Percentiles rank a stretch among this genome's conserved stretches.
Conservation (phyloP, 2,329 filamentous ascomycete genomes). For the Epichloe brachyelytri region DNA sequence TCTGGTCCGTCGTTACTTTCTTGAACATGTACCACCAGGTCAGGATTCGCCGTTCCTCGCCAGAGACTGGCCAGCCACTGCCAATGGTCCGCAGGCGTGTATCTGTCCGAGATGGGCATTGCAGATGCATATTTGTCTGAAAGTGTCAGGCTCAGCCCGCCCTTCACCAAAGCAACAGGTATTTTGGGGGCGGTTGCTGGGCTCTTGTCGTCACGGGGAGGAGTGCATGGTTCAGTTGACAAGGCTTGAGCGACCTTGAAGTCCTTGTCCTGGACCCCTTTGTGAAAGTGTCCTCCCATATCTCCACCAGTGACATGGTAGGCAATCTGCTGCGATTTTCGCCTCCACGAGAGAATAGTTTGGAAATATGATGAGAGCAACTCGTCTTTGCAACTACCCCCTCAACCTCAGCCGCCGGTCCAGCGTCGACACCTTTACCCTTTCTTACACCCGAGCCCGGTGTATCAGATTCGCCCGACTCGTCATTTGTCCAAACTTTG, state of each 20-base stretch:
- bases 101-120: constrained; percentile 64
- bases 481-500: constrained; percentile 30
- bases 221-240: constrained; percentile 4
- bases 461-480: neutral
- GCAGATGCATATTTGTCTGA: constrained; percentile 63
- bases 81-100: constrained; percentile 83
- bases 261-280: constrained; percentile 3
- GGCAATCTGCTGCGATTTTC: constrained; percentile 58
- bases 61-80: constrained; percentile 93
- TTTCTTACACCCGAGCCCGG: constrained; percentile 1
- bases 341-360: constrained; percentile 56
- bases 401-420: neutral
- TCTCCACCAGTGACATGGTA: constrained; percentile 27
- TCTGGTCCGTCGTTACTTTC: constrained; percentile 20
- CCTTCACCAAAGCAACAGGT: constrained; percentile 63
- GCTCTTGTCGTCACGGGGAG: constrained; percentile 3
- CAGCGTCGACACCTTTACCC: neutral
- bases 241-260: neutral
- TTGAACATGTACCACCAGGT: constrained; percentile 61
- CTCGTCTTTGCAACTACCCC: constrained; percentile 17
- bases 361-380: constrained; percentile 49
- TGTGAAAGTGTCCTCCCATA: neutral
- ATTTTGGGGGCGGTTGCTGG: constrained; percentile 19
- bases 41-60: constrained; percentile 73
- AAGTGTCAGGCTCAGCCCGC: constrained; percentile 67